Evolutionary conservation across 2,329 filamentous ascomycete genomes (phyloP).

Genomic region (Decorospora gaudefroyi): DNA sequence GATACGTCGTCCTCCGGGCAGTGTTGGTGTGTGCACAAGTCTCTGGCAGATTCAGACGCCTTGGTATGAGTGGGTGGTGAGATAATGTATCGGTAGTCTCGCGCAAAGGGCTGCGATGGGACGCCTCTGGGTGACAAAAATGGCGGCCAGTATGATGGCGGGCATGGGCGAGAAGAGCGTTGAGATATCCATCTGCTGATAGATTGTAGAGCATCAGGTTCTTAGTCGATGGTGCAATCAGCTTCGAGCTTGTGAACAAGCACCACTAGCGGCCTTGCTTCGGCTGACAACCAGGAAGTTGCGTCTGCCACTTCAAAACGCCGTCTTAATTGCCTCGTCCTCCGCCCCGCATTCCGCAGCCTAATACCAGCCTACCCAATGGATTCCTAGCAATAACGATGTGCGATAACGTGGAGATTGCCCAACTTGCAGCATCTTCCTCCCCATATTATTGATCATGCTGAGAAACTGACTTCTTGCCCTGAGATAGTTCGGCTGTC

Average conservation of each 20-base stretch:
- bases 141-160: neutral
- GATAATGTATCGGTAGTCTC: neutral
- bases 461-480: neutral
- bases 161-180: neutral
- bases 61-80: constrained; percentile 1
- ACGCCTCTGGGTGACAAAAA: neutral
- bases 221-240: neutral
- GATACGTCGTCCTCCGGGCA: too few species aligned
- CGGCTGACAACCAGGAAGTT: neutral
- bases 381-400: constrained; percentile 19
- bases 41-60: neutral
- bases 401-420: too few species aligned
- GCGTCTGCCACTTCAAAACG: neutral
- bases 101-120: neutral
- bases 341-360: constrained; percentile 13
- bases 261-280: constrained; percentile 1
- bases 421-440: neutral
- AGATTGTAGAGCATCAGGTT: constrained; percentile 1
- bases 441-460: neutral
- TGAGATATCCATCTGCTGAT: constrained; percentile 5
- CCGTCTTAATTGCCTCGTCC: neutral
- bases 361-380: constrained; percentile 13
- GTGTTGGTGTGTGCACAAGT: neutral
- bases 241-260: neutral
- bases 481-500: neutral